These are phyloP conservation scores for Didymella arachidicola DNA, from an alignment of 2,329 filamentous ascomycete genomes.

Conservation along the genomic window DNA sequence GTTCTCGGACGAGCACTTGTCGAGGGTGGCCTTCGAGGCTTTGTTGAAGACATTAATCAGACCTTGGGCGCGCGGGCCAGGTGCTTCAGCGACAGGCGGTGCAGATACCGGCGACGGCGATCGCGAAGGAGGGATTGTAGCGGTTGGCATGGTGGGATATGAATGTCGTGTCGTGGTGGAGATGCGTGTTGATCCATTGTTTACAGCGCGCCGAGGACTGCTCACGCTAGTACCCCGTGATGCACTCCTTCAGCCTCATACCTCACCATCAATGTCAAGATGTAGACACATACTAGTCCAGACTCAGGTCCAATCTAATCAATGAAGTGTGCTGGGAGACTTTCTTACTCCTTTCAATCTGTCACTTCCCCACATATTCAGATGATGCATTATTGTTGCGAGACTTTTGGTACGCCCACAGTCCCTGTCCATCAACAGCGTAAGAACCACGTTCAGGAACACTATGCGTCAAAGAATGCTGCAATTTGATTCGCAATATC, in stretches of 20 bases:
- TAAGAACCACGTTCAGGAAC: not conserved
- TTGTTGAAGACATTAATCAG: conserved; percentile 67
- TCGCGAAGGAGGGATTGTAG: conserved; percentile 42
- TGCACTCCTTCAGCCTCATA: not conserved
- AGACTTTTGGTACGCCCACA: not conserved
- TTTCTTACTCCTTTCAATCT: not conserved
- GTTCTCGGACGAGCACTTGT: conserved; percentile 67
- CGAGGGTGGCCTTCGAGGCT: conserved; percentile 66
- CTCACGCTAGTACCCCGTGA: conserved; percentile 12
- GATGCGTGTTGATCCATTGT: conserved; percentile 13
- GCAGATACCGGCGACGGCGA: conserved; percentile 61
- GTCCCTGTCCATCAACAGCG: not conserved
- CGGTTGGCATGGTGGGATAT: conserved; percentile 40
- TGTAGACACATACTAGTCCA: not conserved
- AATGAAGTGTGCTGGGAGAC: not conserved
- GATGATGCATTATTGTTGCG: not conserved
- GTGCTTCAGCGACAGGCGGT: conserved; percentile 62
- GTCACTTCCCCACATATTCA: not conserved
- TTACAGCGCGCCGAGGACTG: conserved; percentile 17
- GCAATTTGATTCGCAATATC: not conserved
- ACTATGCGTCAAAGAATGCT: not conserved
- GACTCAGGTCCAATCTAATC: too few relatives aligned
- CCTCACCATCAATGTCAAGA: not conserved
- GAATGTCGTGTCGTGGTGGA: conserved; percentile 16
- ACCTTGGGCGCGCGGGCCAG: conserved; percentile 66